Percentiles rank a stretch among this genome's conserved stretches.
Conservation (phyloP, 441 rosid genomes). For the Kokia cookei region DNA sequence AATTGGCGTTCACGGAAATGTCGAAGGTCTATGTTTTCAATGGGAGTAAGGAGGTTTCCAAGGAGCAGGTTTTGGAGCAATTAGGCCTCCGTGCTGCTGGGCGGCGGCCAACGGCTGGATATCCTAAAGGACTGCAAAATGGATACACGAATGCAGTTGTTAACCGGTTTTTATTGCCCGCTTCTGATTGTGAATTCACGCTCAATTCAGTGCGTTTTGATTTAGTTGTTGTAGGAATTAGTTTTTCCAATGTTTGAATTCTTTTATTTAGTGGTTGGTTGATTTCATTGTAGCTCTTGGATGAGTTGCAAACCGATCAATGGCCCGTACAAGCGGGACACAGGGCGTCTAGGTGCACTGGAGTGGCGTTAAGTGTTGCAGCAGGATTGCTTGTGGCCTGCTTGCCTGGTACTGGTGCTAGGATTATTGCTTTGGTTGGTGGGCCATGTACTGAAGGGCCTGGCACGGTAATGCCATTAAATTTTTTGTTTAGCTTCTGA, state of each 20-base stretch:
- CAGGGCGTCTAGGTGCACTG: constrained; percentile 80
- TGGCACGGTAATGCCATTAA: constrained; percentile 68
- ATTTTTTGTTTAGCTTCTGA: not conserved
- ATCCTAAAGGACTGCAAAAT: constrained; percentile 51
- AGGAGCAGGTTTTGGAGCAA: constrained; percentile 88
- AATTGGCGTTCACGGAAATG: constrained; percentile 87
- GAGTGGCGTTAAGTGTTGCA: constrained; percentile 94
- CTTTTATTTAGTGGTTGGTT: not conserved
- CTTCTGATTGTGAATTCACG: constrained; percentile 81
- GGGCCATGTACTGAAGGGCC: constrained; percentile 99
- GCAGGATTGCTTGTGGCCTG: constrained; percentile 90
- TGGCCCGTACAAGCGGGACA: constrained; percentile 83
- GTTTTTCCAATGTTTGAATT: not conserved
- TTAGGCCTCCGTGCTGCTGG: constrained; percentile 67
- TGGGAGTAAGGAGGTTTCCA: constrained; percentile 76
- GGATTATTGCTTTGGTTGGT: constrained; percentile 89
- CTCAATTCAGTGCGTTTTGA: constrained; percentile 55
- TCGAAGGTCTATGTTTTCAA: constrained; percentile 88
- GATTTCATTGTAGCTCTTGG: constrained; percentile 57
- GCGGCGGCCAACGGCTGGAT: constrained; percentile 46
- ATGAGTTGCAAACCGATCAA: constrained; percentile 93
- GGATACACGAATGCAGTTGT: constrained; percentile 50
- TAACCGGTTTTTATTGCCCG: constrained; percentile 74
- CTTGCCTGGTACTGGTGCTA: constrained; percentile 90
- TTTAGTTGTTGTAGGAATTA: not conserved